Conservation (phyloP, 2,329 filamentous ascomycete species). For the Pseudogymnoascus sp. region DNA sequence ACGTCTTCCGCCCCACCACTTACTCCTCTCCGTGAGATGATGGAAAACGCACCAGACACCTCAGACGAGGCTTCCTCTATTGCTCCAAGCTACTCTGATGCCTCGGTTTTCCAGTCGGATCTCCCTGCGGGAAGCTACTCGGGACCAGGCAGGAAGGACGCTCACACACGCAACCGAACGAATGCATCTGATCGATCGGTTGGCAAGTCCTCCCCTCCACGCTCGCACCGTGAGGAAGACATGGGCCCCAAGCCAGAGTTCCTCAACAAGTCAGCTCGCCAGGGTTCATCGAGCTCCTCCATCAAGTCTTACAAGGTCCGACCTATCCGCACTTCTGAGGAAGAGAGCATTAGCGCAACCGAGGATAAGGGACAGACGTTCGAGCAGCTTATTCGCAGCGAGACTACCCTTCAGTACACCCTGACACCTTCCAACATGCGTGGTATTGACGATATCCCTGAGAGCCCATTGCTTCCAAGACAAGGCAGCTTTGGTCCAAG, state of each 20-base stretch:
- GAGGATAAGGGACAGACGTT: constrained; percentile 61
- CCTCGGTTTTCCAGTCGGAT: background rate
- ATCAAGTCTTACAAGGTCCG: constrained; percentile 38
- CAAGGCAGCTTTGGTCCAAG: background rate
- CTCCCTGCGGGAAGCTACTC: background rate
- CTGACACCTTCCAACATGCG: constrained; percentile 74
- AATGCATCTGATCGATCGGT: constrained; percentile 7
- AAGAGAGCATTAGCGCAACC: constrained; percentile 40
- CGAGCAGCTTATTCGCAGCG: constrained; percentile 73
- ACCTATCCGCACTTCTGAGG: constrained; percentile 50
- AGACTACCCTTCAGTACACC: constrained; percentile 76
- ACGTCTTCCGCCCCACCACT: constrained; percentile 23
- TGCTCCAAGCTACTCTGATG: constrained; percentile 17
- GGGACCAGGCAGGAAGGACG: background rate
- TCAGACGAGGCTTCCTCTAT: constrained; percentile 26
- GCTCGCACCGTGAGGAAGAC: background rate
- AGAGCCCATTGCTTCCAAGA: background rate
- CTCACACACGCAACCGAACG: constrained; percentile 1
- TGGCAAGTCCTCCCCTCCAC: background rate
- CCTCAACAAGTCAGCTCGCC: constrained; percentile 28
- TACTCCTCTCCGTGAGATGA: constrained; percentile 29
- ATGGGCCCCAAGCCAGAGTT: background rate
- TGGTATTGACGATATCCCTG: constrained; percentile 46
- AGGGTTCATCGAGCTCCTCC: constrained; percentile 42
- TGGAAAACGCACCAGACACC: constrained; percentile 25